Evolutionary conservation across 331 rosid species (phyloP), one percentile per base, ranked within the genome.

Genomic region (Ulmus americana): DNA sequence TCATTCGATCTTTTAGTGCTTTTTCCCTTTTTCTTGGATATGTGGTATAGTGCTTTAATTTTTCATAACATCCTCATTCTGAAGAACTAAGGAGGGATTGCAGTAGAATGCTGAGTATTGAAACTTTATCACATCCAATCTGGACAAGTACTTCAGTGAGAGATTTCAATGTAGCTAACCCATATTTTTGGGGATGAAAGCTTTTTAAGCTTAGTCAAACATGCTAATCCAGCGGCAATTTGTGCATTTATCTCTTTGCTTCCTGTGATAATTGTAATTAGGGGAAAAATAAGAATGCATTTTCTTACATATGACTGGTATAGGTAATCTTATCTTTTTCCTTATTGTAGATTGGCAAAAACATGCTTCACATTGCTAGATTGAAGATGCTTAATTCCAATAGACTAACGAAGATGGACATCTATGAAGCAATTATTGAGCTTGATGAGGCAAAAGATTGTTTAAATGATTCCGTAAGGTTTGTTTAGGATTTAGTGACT

Each of bases 331-430:
- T 69, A 41, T 61, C 59, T 54, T 55, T 55, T 75, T 53, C 20
- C 63, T 22, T 39, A 79, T 54, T 55, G 47, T 81, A 88, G 97
- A 79, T 88, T 74, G 90, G 83, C 48, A 96, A 83, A 55, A 88
- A 86, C 79, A 70, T 81, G 81, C 96, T 91, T 75, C 92, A 81
- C 66, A 72, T 88, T 63, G 92, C 90, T 55, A 76, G 87, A 68
- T 85, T 85, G 70, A 73, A 75, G 72, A 76, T 79, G 83, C 82
- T 81, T 63, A 84, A 74, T 61, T 75, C 64, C 74, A 74, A 57
- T 49, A 70, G 66, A 74, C 67, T 81, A 48, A 72, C 74, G 73
- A 65, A 74, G 63, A 39, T 8, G 18, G 82, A 88, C 70, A 63
- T 57, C 77, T 67, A 83, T 59, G 66, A 66, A 69, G 83, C 86